Evolutionary conservation across 768 basidiomycete genomes (phyloP).

Genomic region (Suillus variegatus): DNA sequence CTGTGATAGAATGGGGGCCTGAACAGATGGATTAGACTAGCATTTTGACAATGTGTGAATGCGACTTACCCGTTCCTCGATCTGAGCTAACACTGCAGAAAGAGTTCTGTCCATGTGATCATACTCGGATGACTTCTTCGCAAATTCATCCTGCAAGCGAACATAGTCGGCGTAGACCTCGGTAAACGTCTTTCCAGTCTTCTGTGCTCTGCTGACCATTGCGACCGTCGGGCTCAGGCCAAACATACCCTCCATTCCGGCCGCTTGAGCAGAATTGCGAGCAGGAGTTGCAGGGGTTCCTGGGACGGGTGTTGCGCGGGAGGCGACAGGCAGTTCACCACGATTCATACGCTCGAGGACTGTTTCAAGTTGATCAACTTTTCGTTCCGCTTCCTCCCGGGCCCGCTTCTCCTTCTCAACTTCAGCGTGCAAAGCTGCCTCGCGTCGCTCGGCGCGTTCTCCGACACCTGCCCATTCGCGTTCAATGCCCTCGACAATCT

Average conservation of each 20-base stretch:
- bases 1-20: slow-evolving; percentile 91
- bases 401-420: slow-evolving; percentile 69
- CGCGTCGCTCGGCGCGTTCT: slow-evolving; percentile 66
- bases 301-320: slow-evolving; percentile 38
- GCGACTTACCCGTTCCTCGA: slow-evolving; percentile 77
- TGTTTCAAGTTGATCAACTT: slow-evolving; percentile 68
- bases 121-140: slow-evolving; percentile 78
- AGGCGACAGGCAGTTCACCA: slow-evolving; percentile 67
- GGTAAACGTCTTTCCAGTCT: slow-evolving; percentile 86
- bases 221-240: slow-evolving; percentile 87
- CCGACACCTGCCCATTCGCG: slow-evolving; percentile 77
- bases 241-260: slow-evolving; percentile 56
- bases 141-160: slow-evolving; percentile 78
- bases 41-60: background rate
- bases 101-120: slow-evolving; percentile 84
- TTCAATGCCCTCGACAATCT: slow-evolving; percentile 81
- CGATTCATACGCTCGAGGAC: slow-evolving; percentile 72
- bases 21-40: slow-evolving; percentile 8
- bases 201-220: slow-evolving; percentile 80
- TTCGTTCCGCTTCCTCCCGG: slow-evolving; percentile 71
- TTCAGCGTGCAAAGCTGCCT: slow-evolving; percentile 66
- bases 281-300: slow-evolving; percentile 45
- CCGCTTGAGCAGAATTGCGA: slow-evolving; percentile 38
- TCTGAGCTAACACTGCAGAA: slow-evolving; percentile 79
- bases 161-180: slow-evolving; percentile 93